Evolutionary conservation across 2,329 filamentous ascomycete genomes (phyloP).

Genomic region (Microcera coccophila): DNA sequence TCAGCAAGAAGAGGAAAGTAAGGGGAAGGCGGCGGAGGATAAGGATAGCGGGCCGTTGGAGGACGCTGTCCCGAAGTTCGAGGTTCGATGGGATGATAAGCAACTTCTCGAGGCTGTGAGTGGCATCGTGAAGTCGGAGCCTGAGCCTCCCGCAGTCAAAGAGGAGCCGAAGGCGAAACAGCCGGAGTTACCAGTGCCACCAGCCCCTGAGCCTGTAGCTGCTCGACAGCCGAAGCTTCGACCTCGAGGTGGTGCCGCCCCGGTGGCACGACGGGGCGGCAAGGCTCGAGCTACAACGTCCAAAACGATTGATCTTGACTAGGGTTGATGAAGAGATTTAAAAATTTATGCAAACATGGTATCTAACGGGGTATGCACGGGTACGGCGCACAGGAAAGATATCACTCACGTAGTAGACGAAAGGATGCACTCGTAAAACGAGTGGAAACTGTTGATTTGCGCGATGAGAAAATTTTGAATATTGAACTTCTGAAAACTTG

Average conservation of each 20-base stretch:
- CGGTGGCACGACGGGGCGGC: constrained; percentile 25
- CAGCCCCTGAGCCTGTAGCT: constrained; percentile 21
- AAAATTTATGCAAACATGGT: not conserved
- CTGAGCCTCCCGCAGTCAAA: constrained; percentile 21
- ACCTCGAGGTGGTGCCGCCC: constrained; percentile 23
- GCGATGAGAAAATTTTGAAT: not conserved
- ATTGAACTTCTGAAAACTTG: not conserved
- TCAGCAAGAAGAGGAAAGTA: constrained; percentile 12
- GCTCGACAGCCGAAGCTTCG: constrained; percentile 26
- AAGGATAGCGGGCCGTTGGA: constrained; percentile 27
- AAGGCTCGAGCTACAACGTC: constrained; percentile 23
- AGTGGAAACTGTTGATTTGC: not conserved
- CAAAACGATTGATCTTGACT: constrained; percentile 14
- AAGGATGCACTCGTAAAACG: not conserved
- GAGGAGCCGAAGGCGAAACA: constrained; percentile 8
- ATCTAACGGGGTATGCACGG: constrained; percentile 17
- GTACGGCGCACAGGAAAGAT: constrained; percentile 17
- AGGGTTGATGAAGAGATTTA: not conserved
- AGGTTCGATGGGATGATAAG: constrained; percentile 41
- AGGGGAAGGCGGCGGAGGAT: constrained; percentile 15
- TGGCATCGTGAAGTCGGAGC: constrained; percentile 37
- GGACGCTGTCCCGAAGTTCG: constrained; percentile 37
- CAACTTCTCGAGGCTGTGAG: constrained; percentile 46
- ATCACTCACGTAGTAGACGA: constrained; percentile 5
- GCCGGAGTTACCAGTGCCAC: constrained; percentile 14